A percentile compares a stretch with the other conserved stretches of the same genome.
These are phyloP conservation scores for Solanum gandarillasii DNA, from an alignment of 257 asterid species.

Conservation along the genomic window DNA sequence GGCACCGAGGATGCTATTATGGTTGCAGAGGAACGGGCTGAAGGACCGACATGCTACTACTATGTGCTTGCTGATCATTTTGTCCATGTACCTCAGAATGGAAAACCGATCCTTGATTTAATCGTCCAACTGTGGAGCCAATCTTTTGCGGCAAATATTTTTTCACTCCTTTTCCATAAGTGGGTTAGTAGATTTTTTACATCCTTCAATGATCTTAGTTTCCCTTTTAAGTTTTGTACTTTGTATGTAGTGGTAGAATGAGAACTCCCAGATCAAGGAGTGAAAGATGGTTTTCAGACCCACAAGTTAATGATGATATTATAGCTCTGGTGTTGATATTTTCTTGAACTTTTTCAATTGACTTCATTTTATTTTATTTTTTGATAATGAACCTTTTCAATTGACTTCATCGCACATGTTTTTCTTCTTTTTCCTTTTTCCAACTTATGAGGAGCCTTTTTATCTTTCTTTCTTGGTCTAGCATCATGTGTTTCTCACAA, in stretches of 20 bases:
- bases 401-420: neutral
- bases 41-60: constrained; percentile 68
- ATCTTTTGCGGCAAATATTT: constrained; percentile 76
- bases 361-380: neutral
- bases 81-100: constrained; percentile 47
- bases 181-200: constrained; percentile 51
- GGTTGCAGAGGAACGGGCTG: constrained; percentile 28
- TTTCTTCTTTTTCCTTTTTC: neutral
- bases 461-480: neutral
- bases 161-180: constrained; percentile 74
- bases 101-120: constrained; percentile 47
- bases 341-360: neutral
- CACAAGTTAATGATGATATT: neutral
- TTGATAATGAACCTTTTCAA: neutral
- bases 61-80: constrained; percentile 77
- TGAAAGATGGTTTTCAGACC: neutral
- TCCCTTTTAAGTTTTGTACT: neutral
- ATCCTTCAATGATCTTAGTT: neutral
- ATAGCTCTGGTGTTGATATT: neutral
- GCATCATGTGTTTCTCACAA: neutral
- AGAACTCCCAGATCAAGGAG: neutral
- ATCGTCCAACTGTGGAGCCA: constrained; percentile 95
- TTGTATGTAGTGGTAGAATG: neutral
- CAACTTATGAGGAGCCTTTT: neutral
- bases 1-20: constrained; percentile 48